Conservation (phyloP, 2,329 filamentous ascomycete genomes). For the Beauveria sp. region DNA sequence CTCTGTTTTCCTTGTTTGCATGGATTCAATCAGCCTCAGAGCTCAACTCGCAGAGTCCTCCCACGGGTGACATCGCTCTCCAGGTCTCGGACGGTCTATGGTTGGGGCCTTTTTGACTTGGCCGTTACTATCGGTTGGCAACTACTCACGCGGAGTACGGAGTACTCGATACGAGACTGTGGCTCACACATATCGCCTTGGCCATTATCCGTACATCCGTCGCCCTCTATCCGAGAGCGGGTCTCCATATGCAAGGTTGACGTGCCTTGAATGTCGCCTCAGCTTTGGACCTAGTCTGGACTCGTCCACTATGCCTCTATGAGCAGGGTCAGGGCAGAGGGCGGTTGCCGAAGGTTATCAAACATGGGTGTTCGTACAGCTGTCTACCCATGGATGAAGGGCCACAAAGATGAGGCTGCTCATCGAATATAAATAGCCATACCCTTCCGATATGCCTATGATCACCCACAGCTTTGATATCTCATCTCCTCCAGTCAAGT, state of each 20-base stretch:
- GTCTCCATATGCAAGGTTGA: conserved; percentile 8
- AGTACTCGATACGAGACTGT: neutral
- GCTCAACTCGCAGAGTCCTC: neutral
- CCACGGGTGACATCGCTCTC: neutral
- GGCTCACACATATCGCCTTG: conserved; percentile 5
- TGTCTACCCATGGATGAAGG: neutral
- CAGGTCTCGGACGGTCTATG: neutral
- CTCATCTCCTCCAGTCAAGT: conserved; percentile 1
- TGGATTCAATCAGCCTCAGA: neutral
- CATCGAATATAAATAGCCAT: conserved; percentile 5
- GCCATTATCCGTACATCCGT: neutral
- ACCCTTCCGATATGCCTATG: neutral
- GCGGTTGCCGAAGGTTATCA: neutral
- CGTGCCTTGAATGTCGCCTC: neutral
- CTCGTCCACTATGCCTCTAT: neutral
- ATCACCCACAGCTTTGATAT: neutral
- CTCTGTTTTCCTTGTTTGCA: conserved; percentile 2
- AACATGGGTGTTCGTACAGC: neutral
- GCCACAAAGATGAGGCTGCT: neutral
- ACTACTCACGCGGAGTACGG: neutral
- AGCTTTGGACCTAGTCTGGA: neutral
- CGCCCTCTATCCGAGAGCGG: neutral
- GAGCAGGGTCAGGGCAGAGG: neutral
- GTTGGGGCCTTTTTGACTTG: neutral
- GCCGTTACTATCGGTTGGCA: too few species aligned